phyloP scores from a whole-genome alignment of 2,329 filamentous ascomycete species.

The Hysterium pulicare region DNA sequence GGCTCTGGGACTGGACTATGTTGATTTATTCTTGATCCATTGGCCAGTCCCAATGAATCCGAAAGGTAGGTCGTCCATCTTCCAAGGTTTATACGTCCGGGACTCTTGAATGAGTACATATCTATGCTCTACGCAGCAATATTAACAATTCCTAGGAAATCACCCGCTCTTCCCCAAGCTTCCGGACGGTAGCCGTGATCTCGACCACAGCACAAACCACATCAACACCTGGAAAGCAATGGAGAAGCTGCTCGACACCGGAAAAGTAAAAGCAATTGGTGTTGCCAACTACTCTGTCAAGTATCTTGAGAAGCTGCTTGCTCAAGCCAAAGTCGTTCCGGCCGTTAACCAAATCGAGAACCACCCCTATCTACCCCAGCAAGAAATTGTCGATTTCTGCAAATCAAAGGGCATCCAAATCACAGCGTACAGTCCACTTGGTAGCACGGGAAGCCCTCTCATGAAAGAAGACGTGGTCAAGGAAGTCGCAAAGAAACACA shows the following conservation, averaged over 20 bases:
- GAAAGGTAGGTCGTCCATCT: constrained; percentile 53
- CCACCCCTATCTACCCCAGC: constrained; percentile 67
- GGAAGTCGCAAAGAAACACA: constrained; percentile 50
- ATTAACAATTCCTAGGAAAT: constrained; percentile 57
- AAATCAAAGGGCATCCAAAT: constrained; percentile 66
- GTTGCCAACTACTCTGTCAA: constrained; percentile 50
- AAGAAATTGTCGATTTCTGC: constrained; percentile 69
- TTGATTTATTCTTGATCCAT: constrained; percentile 80
- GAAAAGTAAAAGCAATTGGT: constrained; percentile 49
- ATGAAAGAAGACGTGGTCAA: constrained; percentile 47
- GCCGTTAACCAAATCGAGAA: constrained; percentile 73
- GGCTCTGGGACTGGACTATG: constrained; percentile 71
- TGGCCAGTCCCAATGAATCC: constrained; percentile 82
- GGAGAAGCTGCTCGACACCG: constrained; percentile 56
- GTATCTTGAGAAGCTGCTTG: constrained; percentile 49
- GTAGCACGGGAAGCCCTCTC: constrained; percentile 47
- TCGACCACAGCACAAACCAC: constrained; percentile 66
- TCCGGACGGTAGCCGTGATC: constrained; percentile 69
- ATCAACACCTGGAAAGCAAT: constrained; percentile 74
- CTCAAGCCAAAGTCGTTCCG: constrained; percentile 60
- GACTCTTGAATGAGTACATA: no score
- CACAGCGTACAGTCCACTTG: constrained; percentile 62
- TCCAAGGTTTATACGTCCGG: no score
- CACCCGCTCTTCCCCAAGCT: constrained; percentile 72
- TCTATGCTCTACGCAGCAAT: no score